Conservation (phyloP, 768 basidiomycete species). For the Boletus sp. region DNA sequence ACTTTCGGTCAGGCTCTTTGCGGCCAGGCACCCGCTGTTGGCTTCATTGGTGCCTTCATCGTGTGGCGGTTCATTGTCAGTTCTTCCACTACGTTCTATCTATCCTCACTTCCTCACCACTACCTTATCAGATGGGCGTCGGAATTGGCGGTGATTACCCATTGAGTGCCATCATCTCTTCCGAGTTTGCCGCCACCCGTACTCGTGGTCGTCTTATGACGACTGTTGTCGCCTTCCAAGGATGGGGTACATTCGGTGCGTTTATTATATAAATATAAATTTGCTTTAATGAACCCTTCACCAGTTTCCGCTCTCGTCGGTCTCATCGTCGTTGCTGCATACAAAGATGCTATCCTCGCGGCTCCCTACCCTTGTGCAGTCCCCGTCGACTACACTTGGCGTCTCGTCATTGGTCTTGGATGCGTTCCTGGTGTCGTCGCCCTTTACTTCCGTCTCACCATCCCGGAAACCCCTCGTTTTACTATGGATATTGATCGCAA, state of each 20-base stretch:
- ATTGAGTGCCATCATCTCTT: conserved; percentile 87
- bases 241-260: conserved; percentile 77
- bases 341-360: conserved; percentile 57
- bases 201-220: conserved; percentile 86
- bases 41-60: conserved; percentile 72
- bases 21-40: conserved; percentile 62
- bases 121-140: conserved; percentile 54
- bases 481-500: conserved; percentile 92
- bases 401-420: conserved; percentile 84
- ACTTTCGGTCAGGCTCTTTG: conserved; percentile 38
- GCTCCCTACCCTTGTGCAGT: conserved; percentile 36
- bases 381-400: conserved; percentile 78
- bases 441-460: too few relatives aligned
- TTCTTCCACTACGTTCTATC: neutral
- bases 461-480: too few relatives aligned
- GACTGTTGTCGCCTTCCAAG: too few relatives aligned
- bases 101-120: neutral
- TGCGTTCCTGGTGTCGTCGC: conserved; percentile 81
- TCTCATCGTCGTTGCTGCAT: conserved; percentile 61
- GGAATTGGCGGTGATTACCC: too few relatives aligned
- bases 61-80: conserved; percentile 78
- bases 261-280: neutral
- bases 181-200: conserved; percentile 79
- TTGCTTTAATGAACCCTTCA: neutral
- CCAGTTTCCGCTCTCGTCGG: conserved; percentile 65